phyloP scores from a whole-genome alignment of 1,139 yeast species.

The Geotrichum siamense region DNA sequence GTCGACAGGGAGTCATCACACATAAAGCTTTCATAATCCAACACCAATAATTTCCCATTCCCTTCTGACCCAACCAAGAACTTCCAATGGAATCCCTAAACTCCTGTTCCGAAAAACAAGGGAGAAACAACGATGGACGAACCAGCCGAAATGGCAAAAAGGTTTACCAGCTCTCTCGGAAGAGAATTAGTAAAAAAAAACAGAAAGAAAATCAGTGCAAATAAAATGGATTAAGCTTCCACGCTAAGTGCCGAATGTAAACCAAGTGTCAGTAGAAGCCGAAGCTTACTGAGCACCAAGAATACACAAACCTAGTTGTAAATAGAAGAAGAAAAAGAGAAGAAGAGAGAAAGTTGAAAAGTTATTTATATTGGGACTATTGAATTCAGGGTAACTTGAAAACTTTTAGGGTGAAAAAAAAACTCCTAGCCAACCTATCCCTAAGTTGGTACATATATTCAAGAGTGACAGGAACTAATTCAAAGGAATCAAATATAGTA shows the following conservation, averaged over 20 bases:
- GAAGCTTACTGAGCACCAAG: conserved; percentile 14
- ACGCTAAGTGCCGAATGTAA: conserved; percentile 30
- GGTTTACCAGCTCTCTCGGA: too few species aligned
- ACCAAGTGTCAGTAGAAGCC: conserved; percentile 15
- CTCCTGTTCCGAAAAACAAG: conserved; percentile 23
- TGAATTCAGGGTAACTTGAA: too few species aligned
- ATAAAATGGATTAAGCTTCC: conserved; percentile 25
- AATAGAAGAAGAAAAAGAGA: conserved; percentile 24
- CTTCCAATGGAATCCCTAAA: conserved; percentile 28
- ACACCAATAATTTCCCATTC: too few species aligned
- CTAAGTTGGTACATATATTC: neutral
- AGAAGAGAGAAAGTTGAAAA: conserved; percentile 10
- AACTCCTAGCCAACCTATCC: neutral
- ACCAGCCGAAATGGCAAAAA: too few species aligned
- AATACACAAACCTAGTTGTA: conserved; percentile 16
- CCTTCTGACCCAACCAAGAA: conserved; percentile 20
- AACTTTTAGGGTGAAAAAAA: conserved; percentile 3
- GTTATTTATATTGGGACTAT: too few species aligned
- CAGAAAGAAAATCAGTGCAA: conserved; percentile 7
- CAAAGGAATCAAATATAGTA: too few species aligned
- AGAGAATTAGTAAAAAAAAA: conserved; percentile 5
- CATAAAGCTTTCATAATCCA: too few species aligned
- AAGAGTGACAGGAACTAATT: too few species aligned
- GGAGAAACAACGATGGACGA: conserved; percentile 28
- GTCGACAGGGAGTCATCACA: too few species aligned